These are phyloP conservation scores for Alternaria burnsii DNA, from an alignment of 2,329 filamentous ascomycete species.

Conservation along the genomic window DNA sequence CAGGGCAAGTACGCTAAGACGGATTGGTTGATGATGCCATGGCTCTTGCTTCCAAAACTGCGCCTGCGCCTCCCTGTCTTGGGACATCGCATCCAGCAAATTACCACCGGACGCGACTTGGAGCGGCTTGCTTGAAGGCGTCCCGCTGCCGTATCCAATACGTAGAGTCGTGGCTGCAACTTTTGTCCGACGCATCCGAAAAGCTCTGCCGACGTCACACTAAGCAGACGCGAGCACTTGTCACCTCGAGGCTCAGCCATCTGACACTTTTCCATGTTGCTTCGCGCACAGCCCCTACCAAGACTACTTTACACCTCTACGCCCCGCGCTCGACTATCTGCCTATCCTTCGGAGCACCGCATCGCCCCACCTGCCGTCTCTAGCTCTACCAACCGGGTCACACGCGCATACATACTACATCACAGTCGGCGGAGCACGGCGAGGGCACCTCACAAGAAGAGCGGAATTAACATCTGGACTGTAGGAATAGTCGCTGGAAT, in stretches of 20 bases:
- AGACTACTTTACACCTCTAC: conserved; percentile 9
- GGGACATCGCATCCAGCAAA: background rate
- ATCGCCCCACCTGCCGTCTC: conserved; percentile 22
- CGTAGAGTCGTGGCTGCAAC: conserved; percentile 8
- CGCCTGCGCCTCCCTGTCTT: background rate
- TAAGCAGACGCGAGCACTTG: conserved; percentile 13
- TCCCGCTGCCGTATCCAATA: conserved; percentile 5
- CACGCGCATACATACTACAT: conserved; percentile 20
- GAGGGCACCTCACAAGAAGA: conserved; percentile 26
- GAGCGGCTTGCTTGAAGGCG: background rate
- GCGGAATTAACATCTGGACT: conserved; percentile 39
- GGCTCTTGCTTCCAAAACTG: conserved; percentile 3
- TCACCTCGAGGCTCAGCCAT: conserved; percentile 18
- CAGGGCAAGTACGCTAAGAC: conserved; percentile 15
- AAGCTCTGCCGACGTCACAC: conserved; percentile 16
- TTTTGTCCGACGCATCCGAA: conserved; percentile 11
- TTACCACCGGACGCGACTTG: background rate
- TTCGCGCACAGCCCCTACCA: conserved; percentile 29
- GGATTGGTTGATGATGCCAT: conserved; percentile 18
- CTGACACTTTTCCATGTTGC: conserved; percentile 34
- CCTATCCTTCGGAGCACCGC: conserved; percentile 22
- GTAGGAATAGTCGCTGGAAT: conserved; percentile 40
- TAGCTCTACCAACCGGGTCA: conserved; percentile 13
- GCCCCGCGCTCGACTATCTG: conserved; percentile 16
- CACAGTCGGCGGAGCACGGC: conserved; percentile 13